phyloP scores from a whole-genome alignment of 352 stramenopile species.

The Phytopythium chamaehyphon region DNA sequence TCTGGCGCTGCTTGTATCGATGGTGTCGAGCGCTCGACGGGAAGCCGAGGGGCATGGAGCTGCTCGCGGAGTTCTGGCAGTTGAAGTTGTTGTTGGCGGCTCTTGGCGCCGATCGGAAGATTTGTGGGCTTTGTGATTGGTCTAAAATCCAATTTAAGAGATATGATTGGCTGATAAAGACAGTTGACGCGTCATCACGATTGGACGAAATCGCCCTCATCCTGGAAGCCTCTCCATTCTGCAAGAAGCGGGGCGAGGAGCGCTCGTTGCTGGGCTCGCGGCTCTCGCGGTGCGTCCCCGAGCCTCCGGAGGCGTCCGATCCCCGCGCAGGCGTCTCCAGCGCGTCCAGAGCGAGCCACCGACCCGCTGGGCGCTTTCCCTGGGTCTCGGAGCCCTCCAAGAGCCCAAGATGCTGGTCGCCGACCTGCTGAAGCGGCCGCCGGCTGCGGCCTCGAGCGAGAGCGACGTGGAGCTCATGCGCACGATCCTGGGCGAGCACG shows the following conservation, averaged over 20 bases:
- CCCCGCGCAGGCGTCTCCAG: not conserved
- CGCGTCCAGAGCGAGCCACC: not conserved
- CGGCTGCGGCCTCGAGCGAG: constrained; percentile 24
- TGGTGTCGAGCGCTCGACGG: not conserved
- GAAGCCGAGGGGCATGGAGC: not conserved
- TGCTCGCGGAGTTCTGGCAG: not conserved
- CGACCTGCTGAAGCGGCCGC: constrained; percentile 2
- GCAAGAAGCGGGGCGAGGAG: not conserved
- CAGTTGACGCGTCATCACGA: not conserved
- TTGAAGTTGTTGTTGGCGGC: constrained; percentile 1
- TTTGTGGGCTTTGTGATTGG: not conserved
- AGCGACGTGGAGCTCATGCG: constrained; percentile 85
- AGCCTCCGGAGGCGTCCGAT: not conserved
- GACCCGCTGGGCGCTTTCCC: not conserved
- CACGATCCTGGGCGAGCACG: constrained; percentile 83
- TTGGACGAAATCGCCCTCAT: not conserved
- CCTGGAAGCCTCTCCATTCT: not conserved
- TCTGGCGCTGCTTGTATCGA: not conserved
- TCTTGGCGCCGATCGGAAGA: not conserved
- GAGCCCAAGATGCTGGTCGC: constrained; percentile 2
- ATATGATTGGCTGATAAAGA: not conserved
- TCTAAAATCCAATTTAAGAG: not conserved
- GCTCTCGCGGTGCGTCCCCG: no score
- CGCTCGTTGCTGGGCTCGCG: no score
- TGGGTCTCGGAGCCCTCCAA: not conserved